Conservation (phyloP, 108 stramenopile genomes). For the Skeletonema grethae region DNA sequence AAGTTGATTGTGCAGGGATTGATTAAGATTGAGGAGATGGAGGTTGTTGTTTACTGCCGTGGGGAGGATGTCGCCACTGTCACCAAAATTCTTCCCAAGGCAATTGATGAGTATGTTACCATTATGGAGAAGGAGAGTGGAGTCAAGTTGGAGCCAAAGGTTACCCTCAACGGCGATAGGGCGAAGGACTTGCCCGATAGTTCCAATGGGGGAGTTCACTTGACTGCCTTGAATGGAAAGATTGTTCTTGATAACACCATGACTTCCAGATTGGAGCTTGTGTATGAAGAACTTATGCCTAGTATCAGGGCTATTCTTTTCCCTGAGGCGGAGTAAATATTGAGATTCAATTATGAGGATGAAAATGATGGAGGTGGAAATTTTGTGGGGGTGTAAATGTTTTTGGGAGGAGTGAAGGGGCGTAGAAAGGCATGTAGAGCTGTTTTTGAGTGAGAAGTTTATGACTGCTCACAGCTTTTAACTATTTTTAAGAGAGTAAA, state of each 20-base stretch:
- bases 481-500: neutral
- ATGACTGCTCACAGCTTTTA: neutral
- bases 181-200: slow-evolving; percentile 71
- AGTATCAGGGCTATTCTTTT: slow-evolving; percentile 92
- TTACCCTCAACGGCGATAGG: slow-evolving; percentile 77
- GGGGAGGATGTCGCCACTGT: slow-evolving; percentile 84
- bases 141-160: slow-evolving; percentile 79
- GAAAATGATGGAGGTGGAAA: neutral
- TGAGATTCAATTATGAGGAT: neutral
- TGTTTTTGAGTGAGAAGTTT: slow-evolving; percentile 6
- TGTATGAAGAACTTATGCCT: slow-evolving; percentile 94
- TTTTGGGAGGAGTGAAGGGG: neutral
- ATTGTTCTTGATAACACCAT: slow-evolving; percentile 98
- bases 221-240: slow-evolving; percentile 89
- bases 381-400: neutral
- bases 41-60: slow-evolving; percentile 89
- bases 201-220: slow-evolving; percentile 90
- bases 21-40: slow-evolving; percentile 98
- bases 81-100: slow-evolving; percentile 75
- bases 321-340: slow-evolving; percentile 61
- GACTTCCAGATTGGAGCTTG: slow-evolving; percentile 85
- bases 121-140: slow-evolving; percentile 92
- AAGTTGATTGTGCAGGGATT: slow-evolving; percentile 97
- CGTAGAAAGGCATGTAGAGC: neutral
- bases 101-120: slow-evolving; percentile 89